Percentiles rank a stretch among this genome's conserved stretches.
Conservation (phyloP, 73 alveolate species). For the Paramecium sexaurelia region DNA sequence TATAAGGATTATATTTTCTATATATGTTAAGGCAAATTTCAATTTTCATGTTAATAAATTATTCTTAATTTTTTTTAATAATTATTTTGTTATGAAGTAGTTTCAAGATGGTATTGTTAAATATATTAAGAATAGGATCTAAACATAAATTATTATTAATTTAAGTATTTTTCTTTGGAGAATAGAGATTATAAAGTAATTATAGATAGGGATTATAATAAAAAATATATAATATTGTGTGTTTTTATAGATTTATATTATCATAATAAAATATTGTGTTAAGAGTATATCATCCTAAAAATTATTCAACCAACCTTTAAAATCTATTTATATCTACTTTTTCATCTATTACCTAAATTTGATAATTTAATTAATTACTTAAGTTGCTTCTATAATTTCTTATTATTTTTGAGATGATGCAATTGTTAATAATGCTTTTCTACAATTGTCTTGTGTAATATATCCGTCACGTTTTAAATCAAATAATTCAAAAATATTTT, state of each 20-base stretch:
- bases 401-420: conserved; percentile 70
- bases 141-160: too few species aligned
- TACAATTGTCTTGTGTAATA: conserved; percentile 73
- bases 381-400: conserved; percentile 49
- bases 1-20: not conserved
- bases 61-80: too few species aligned
- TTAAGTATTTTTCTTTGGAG: too few species aligned
- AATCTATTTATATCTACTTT: conserved; percentile 15
- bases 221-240: too few species aligned
- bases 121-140: too few species aligned
- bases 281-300: conserved; percentile 21
- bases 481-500: conserved; percentile 72
- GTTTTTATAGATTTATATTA: not conserved
- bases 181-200: too few species aligned
- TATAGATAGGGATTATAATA: too few species aligned
- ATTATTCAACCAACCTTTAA: conserved; percentile 17
- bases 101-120: too few species aligned
- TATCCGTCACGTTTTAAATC: conserved; percentile 73
- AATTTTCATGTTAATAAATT: too few species aligned
- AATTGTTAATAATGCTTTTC: conserved; percentile 69
- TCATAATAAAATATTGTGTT: not conserved
- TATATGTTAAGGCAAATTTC: too few species aligned
- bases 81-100: too few species aligned
- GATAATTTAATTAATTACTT: not conserved
- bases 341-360: not conserved